Base-by-base conservation (phyloP, 2,329 filamentous ascomycete genomes). In the Cercospora sp. region DNA sequence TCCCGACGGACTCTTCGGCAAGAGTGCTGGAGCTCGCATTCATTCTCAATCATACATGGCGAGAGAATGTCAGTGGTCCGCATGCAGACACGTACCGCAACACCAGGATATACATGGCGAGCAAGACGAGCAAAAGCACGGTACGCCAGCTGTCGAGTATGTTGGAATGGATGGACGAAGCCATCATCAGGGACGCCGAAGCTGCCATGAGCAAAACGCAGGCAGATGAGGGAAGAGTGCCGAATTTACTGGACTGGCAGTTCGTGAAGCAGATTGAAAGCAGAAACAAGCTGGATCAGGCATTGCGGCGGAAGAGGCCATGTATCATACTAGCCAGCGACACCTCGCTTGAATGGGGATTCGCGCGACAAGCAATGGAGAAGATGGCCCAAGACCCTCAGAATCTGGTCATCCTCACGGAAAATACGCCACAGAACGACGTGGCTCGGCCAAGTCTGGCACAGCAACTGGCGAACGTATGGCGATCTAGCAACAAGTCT, bases 111-210 rank as follows among this genome's bases (percentile, higher is more conserved):
- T 97, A 93, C 77, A 84, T 99, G 53, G 94, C 94, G 0, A 94
- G 93, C 45, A 90, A 90, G 67, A 96, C 93, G 69, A 91, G 92
- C 71, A 90, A 92, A 67, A 94, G 93, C 70, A 96, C 94, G 0
- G 91, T 98, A 85, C 87, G 93, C 63, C 92, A 97, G 72, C 92
- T 94, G 28, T 87, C 94, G 72, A 97, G 94, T 78, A 96, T 99
- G 92, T 84, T 99, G 33, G 95, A 99, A 77, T 99, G 95, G 95
- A 98, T 99, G 94, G 94, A 98, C 77, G 94, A 97, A 76, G 90
- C 89, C 67, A 96, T 99, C 67, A 91, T 96, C 51, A 89, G 93
- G 64, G 94, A 98, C 71, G 81, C 78, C 69, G 81, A 78, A 64
- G 81, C 81, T 59, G 81, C 78, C 30, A 83, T 83, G 72, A 74